Percentiles rank a stretch among this genome's conserved stretches.
These are phyloP conservation scores for Suhomyces faveliae DNA, from an alignment of 805 yeast species.

Conservation along the genomic window DNA sequence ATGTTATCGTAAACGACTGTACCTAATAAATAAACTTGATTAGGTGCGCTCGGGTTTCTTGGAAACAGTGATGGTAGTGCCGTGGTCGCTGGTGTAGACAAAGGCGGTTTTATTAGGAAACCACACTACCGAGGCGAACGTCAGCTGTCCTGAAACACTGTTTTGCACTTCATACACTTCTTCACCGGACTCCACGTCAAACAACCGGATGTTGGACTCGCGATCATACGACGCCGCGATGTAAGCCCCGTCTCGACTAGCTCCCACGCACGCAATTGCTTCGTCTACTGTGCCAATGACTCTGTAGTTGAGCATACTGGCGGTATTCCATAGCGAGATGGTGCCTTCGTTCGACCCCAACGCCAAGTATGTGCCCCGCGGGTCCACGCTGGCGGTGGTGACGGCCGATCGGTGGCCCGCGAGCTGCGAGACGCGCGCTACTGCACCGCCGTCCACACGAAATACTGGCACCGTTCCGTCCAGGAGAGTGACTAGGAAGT, in stretches of 20 bases:
- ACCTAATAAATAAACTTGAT: background rate
- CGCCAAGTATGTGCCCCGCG: slow-evolving; percentile 48
- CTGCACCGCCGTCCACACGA: slow-evolving; percentile 9
- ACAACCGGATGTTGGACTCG: slow-evolving; percentile 41
- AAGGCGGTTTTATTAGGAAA: slow-evolving; percentile 33
- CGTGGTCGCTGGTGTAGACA: slow-evolving; percentile 30
- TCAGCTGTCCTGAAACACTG: slow-evolving; percentile 27
- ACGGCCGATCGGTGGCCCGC: slow-evolving; percentile 51
- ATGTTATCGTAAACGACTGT: background rate
- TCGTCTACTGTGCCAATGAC: slow-evolving; percentile 44
- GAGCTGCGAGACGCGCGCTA: background rate
- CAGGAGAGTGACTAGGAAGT: slow-evolving; percentile 40
- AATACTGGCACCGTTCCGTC: slow-evolving; percentile 43
- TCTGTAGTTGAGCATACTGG: slow-evolving; percentile 33
- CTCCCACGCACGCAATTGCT: slow-evolving; percentile 38
- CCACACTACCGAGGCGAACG: slow-evolving; percentile 31
- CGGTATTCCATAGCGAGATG: slow-evolving; percentile 49
- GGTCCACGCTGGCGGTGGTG: slow-evolving; percentile 48
- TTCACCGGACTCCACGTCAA: slow-evolving; percentile 27
- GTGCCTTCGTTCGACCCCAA: slow-evolving; percentile 61
- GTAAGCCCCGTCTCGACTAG: slow-evolving; percentile 46
- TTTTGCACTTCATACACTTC: slow-evolving; percentile 32
- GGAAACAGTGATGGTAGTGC: slow-evolving; percentile 28
- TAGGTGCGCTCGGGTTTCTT: slow-evolving; percentile 7
- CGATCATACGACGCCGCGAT: slow-evolving; percentile 46